phyloP scores from a whole-genome alignment of 2,329 filamentous ascomycete species.

The Sclerotinia glacialis region DNA sequence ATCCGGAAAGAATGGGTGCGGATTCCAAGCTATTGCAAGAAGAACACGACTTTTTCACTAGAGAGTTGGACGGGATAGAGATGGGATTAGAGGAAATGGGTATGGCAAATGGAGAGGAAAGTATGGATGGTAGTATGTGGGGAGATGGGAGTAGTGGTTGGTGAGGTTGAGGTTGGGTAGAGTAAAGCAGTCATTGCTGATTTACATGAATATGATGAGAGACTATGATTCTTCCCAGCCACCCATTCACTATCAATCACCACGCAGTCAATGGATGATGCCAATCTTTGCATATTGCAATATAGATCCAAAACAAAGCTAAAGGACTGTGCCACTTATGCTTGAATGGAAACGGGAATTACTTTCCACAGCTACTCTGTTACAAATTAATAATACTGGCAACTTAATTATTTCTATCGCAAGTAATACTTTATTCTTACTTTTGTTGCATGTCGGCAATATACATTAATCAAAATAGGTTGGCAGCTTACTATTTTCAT shows the following conservation, averaged over 20 bases:
- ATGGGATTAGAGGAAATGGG: slow-evolving; percentile 36
- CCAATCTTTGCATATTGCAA: background rate
- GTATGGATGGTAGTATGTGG: slow-evolving; percentile 17
- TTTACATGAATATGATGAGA: slow-evolving; percentile 1
- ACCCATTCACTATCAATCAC: background rate
- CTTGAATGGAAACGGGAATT: background rate
- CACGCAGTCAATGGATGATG: background rate
- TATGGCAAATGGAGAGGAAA: slow-evolving; percentile 28
- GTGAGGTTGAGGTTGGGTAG: slow-evolving; percentile 2
- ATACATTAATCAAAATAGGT: slow-evolving; percentile 14
- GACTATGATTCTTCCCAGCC: background rate
- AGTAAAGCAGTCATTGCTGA: background rate
- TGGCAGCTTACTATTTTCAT: slow-evolving; percentile 6
- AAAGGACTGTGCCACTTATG: background rate
- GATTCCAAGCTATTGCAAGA: slow-evolving; percentile 57
- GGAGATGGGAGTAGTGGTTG: slow-evolving; percentile 13
- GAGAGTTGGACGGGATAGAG: slow-evolving; percentile 73
- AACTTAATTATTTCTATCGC: background rate
- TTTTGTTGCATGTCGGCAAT: slow-evolving; percentile 6
- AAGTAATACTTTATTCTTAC: background rate
- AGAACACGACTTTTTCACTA: slow-evolving; percentile 75
- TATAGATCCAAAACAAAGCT: slow-evolving; percentile 5
- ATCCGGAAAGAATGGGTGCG: slow-evolving; percentile 71
- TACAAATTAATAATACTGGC: background rate
- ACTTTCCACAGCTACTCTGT: background rate